Base-by-base conservation (phyloP, 1,284 basidiomycete genomes). In the Moesziomyces parantarcticus region DNA sequence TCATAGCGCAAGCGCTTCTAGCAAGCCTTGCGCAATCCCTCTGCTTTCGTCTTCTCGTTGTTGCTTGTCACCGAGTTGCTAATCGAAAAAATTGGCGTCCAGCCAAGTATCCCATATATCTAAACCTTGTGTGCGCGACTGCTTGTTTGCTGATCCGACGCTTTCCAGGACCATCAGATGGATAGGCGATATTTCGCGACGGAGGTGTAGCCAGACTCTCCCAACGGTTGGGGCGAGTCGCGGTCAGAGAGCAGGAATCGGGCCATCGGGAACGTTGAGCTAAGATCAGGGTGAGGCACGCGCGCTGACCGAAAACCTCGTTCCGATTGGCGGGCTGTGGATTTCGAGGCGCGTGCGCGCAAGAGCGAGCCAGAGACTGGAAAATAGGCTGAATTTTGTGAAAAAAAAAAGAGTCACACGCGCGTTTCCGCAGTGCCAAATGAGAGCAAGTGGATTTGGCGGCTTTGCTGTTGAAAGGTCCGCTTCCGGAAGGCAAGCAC, bases 71-170 rank as follows among this genome's bases (percentile, higher is more conserved):
- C 46, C 41, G 54, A 57, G 49, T 43, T 20, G 39, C 44, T 54
- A 50, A 50, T 49, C 50, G 36, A 61, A 55, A 57, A 62, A 61
- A 58, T 46, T 54, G 51, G 55, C 58, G 47, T 61, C 5, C 21
- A 62, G 58, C 55, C 52, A 54, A 36, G 16, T 16, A 36, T 36
- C 16, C 34, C 26, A 40, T 21, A 43, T 10, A 40, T 43, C 23
- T 20, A 52, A 52, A 44, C 29, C 36, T 34, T 16, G 11, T 40
- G 3, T 36, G 34, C 14, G 16, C 11, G 34, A 7, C 14, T 49
- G 2, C 22, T 39, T 45, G 26, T 29, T 21, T 54, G 45, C 26
- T n/a, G n/a, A n/a, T n/a, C n/a, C 13, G 26, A 11, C 46, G 50
- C 16, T 46, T 21, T n/a, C n/a, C n/a, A n/a, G n/a, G 46, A 29